Evolutionary conservation across 2,329 filamentous ascomycete species (phyloP).

Genomic region (Gnomoniopsis smithogilvyi): DNA sequence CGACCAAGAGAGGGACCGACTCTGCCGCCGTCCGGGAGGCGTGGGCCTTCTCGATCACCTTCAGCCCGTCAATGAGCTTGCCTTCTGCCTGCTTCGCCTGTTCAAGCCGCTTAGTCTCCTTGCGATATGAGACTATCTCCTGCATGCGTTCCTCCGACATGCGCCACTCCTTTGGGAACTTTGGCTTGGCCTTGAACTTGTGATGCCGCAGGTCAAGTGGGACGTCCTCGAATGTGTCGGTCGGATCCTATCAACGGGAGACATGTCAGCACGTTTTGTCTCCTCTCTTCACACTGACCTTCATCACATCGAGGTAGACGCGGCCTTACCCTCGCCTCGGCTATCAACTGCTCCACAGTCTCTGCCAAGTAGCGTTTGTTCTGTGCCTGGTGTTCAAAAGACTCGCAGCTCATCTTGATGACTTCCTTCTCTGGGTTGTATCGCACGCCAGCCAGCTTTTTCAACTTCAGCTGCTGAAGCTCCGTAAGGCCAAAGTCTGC

Average conservation of each 20-base stretch:
- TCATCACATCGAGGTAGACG: not conserved
- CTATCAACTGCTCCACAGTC: slow-evolving; percentile 68
- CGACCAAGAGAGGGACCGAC: not conserved
- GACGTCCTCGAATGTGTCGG: slow-evolving; percentile 82
- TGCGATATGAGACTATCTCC: slow-evolving; percentile 62
- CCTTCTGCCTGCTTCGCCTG: slow-evolving; percentile 50
- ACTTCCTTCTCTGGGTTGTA: slow-evolving; percentile 83
- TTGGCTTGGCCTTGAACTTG: slow-evolving; percentile 61
- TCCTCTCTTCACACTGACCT: not conserved
- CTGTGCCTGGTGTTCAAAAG: slow-evolving; percentile 83
- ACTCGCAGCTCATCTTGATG: slow-evolving; percentile 88
- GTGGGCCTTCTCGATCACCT: slow-evolving; percentile 42
- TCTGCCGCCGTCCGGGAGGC: not conserved
- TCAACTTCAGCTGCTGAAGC: slow-evolving; percentile 72
- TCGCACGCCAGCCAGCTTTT: slow-evolving; percentile 79
- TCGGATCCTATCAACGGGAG: slow-evolving; percentile 51
- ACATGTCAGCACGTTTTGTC: not conserved
- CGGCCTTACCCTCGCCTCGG: slow-evolving; percentile 62
- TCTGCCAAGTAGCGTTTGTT: slow-evolving; percentile 95
- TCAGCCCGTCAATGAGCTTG: slow-evolving; percentile 55
- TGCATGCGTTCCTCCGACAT: slow-evolving; percentile 67
- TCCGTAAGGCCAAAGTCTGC: slow-evolving; percentile 67
- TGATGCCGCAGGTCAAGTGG: slow-evolving; percentile 88
- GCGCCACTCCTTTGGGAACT: slow-evolving; percentile 81
- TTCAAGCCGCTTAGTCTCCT: slow-evolving; percentile 51